Conservation (phyloP, 139 green algal genomes). For the Haematococcus lacustris region DNA sequence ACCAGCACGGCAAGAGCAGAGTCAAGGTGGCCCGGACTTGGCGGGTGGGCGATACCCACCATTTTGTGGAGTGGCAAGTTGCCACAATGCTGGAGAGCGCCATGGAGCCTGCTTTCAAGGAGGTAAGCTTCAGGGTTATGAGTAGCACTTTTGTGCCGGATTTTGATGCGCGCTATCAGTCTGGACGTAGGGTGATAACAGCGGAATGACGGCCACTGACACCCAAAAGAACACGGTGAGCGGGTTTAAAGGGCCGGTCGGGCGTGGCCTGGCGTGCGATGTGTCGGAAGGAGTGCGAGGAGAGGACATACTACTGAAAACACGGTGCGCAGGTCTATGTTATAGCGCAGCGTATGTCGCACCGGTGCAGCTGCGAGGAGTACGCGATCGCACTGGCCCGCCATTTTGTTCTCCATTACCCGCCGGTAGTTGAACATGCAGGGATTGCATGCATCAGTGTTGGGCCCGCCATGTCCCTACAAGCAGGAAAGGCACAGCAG, state of each 20-base stretch:
- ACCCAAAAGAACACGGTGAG: slow-evolving; percentile 88
- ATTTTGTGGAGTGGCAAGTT: slow-evolving; percentile 82
- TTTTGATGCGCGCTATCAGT: too few relatives aligned
- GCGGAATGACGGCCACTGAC: slow-evolving; percentile 86
- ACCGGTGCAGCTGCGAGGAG: slow-evolving; percentile 69
- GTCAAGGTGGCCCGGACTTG: slow-evolving; percentile 73
- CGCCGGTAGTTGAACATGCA: too few relatives aligned
- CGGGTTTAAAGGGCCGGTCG: too few relatives aligned
- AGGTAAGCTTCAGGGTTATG: too few relatives aligned
- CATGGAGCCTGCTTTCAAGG: slow-evolving; percentile 73
- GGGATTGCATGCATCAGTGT: too few relatives aligned
- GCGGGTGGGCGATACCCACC: slow-evolving; percentile 61
- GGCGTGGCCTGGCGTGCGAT: too few relatives aligned
- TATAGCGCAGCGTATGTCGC: slow-evolving; percentile 64
- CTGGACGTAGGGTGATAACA: slow-evolving; percentile 60
- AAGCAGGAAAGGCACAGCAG: too few relatives aligned
- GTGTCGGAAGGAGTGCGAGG: too few relatives aligned
- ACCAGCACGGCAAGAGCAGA: slow-evolving; percentile 82
- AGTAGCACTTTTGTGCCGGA: too few relatives aligned
- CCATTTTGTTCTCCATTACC: slow-evolving; percentile 84
- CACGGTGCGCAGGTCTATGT: slow-evolving; percentile 79
- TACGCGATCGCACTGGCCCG: slow-evolving; percentile 75
- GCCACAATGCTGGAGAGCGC: slow-evolving; percentile 70
- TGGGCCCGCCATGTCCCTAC: too few relatives aligned
- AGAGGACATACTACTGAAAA: too few relatives aligned